Conservation (phyloP, 2,329 filamentous ascomycete species). For the Stemphylium lycopersici region DNA sequence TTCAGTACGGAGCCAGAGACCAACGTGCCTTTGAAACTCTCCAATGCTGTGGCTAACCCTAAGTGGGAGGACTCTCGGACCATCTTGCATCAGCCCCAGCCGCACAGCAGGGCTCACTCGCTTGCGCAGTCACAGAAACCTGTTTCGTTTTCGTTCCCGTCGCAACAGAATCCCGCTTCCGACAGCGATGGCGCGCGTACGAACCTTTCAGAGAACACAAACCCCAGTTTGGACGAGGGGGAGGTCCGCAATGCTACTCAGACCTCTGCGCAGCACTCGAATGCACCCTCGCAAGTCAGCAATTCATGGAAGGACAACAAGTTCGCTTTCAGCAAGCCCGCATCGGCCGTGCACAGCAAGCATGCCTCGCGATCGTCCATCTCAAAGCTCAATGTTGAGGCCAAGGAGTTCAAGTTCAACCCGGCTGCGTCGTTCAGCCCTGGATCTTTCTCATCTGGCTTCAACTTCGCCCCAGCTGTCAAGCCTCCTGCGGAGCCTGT, state of each 20-base stretch:
- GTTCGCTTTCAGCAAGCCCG: conserved; percentile 41
- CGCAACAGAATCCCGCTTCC: conserved; percentile 41
- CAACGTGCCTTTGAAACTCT: conserved; percentile 33
- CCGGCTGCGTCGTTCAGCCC: conserved; percentile 59
- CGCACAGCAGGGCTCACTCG: conserved; percentile 76
- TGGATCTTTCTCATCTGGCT: conserved; percentile 50
- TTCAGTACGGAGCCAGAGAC: conserved; percentile 63
- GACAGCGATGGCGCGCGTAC: conserved; percentile 51
- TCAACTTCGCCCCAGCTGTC: conserved; percentile 50
- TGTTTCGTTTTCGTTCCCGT: conserved; percentile 38
- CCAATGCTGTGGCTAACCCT: conserved; percentile 35
- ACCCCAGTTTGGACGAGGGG: conserved; percentile 47
- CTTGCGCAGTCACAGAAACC: conserved; percentile 66
- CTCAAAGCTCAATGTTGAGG: conserved; percentile 85
- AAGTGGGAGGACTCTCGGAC: conserved; percentile 43
- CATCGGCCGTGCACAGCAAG: conserved; percentile 51
- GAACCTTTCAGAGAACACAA: conserved; percentile 48
- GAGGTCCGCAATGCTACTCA: conserved; percentile 28
- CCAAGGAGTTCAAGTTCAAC: conserved; percentile 84
- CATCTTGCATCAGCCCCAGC: conserved; percentile 72
- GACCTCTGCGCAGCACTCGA: conserved; percentile 42
- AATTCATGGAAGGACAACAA: conserved; percentile 47
- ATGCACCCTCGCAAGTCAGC: conserved; percentile 46
- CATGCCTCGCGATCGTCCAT: conserved; percentile 73
- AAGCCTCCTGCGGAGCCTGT: conserved; percentile 56